Evolutionary conservation across 176 grass and related monocot species (phyloP), one percentile per base, ranked within the genome.

Genomic region (Hsuehochloa calcarea): DNA sequence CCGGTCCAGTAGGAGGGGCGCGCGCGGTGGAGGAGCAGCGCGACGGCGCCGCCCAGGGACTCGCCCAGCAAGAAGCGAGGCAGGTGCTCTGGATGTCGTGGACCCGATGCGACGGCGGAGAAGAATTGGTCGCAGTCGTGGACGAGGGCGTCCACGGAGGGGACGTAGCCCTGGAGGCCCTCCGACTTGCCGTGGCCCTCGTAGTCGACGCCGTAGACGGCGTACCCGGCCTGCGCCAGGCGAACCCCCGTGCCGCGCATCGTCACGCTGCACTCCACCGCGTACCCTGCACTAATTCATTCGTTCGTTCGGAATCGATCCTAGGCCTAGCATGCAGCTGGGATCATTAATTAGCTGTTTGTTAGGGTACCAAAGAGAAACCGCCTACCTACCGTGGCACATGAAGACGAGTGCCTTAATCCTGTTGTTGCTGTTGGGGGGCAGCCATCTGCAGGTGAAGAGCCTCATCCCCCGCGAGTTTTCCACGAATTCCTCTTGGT

Each of bases 11-110:
- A 92, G n/a, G 52, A 27, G 1, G 90, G 90, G 1, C 80, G 80
- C 43, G 72, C 29, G 35, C 85, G 87, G 81, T 94, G 88, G 37
- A 97, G 88, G 8, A 94, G 90, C 43, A 97, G 90, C 5, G 65
- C 85, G 20, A 97, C 83, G 25, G 94, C 94, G 71, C 94, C 94
- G 51, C 94, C 94, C 94, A 94, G 92, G 73, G 94, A 94, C 69
- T 97, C 94, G 27, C 92, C 92, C 4, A 93, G 71, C 9, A 97
- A 26, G 70, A 86, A 97, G 17, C 87, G 19, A 1, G 70, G 31
- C 31, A 34, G 31, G 31, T 34, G 31, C 31, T 34, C 31, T 34
- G 31, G 3, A 34, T 3, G n/a, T n/a, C n/a, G 31, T 34, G 31
- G 3, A 34, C 3, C 31, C 2, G 31, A 34, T 34, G 31, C 31